These are phyloP conservation scores for Microglena sp. DNA, from an alignment of 139 green algal species.

Conservation along the genomic window DNA sequence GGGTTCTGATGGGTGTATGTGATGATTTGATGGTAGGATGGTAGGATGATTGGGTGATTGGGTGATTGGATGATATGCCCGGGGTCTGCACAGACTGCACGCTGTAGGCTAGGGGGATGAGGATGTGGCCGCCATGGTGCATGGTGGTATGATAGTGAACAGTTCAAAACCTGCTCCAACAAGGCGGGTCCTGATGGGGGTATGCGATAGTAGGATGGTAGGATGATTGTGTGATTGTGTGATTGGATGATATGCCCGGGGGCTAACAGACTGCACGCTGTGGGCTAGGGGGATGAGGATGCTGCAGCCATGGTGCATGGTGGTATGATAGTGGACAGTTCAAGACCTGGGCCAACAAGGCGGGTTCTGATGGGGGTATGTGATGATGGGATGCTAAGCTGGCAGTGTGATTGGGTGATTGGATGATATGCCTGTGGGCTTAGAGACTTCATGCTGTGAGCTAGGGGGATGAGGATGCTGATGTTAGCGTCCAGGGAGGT, in stretches of 20 bases:
- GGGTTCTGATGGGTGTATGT: background rate
- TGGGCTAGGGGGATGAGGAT: slow-evolving; percentile 48
- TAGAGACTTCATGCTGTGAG: slow-evolving; percentile 9
- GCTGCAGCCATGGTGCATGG: slow-evolving; percentile 18
- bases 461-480: slow-evolving; percentile 46
- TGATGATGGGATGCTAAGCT: no score
- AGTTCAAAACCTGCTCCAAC: slow-evolving; percentile 33
- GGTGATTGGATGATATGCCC: no score
- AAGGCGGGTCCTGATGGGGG: slow-evolving; percentile 5
- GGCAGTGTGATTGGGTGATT: no score
- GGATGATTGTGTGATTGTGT: no score
- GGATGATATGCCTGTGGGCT: slow-evolving; percentile 33
- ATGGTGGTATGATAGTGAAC: no score
- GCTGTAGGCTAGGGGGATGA: slow-evolving; percentile 40
- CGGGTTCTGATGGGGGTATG: background rate
- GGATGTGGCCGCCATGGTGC: slow-evolving; percentile 27
- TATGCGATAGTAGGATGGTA: no score
- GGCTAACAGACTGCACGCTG: slow-evolving; percentile 6
- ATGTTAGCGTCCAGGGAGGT: slow-evolving; percentile 20
- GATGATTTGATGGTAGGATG: no score
- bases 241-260: no score
- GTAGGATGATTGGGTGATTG: no score
- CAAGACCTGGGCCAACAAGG: slow-evolving; percentile 25
- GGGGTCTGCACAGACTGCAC: slow-evolving; percentile 19
- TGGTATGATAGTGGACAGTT: no score